phyloP scores from a whole-genome alignment of 495 filamentous ascomycete species.

The Lentithecium fluviatile region DNA sequence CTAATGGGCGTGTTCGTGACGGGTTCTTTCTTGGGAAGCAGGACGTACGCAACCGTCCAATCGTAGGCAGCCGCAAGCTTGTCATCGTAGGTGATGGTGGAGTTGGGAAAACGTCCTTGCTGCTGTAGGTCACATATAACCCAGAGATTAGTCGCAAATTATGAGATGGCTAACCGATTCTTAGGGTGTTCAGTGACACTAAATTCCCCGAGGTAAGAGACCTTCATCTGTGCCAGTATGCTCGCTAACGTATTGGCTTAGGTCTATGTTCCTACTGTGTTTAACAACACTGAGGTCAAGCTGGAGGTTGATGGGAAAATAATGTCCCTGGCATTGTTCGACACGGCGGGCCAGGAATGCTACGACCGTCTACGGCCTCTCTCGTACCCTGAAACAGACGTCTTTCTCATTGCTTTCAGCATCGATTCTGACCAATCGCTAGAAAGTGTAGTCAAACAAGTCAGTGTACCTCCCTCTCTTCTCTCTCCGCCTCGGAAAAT shows the following conservation, averaged over 20 bases:
- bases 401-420: constrained; percentile 97
- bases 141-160: constrained; percentile 99
- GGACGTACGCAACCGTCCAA: too few relatives aligned
- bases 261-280: constrained; percentile 98
- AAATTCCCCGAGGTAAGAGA: constrained; percentile 62
- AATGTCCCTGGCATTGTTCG: constrained; percentile 95
- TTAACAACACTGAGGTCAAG: constrained; percentile 93
- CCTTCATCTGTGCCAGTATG: too few relatives aligned
- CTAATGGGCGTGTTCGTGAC: too few relatives aligned
- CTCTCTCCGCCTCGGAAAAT: too few relatives aligned
- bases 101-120: constrained; percentile 95
- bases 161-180: constrained; percentile 70
- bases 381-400: constrained; percentile 95
- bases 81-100: constrained; percentile 97
- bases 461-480: constrained; percentile 44
- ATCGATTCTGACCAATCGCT: constrained; percentile 98
- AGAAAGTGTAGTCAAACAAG: constrained; percentile 98
- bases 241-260: too few relatives aligned
- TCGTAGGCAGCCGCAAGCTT: too few relatives aligned
- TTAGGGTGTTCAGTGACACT: background rate
- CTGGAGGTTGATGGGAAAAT: constrained; percentile 85
- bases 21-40: too few relatives aligned
- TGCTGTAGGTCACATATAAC: constrained; percentile 98
- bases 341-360: constrained; percentile 97
- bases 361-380: constrained; percentile 94